A percentile compares a stretch with the other conserved stretches of the same genome.
Evolutionary conservation across 345 rosid species (phyloP).

Genomic region (Salix suchowensis): DNA sequence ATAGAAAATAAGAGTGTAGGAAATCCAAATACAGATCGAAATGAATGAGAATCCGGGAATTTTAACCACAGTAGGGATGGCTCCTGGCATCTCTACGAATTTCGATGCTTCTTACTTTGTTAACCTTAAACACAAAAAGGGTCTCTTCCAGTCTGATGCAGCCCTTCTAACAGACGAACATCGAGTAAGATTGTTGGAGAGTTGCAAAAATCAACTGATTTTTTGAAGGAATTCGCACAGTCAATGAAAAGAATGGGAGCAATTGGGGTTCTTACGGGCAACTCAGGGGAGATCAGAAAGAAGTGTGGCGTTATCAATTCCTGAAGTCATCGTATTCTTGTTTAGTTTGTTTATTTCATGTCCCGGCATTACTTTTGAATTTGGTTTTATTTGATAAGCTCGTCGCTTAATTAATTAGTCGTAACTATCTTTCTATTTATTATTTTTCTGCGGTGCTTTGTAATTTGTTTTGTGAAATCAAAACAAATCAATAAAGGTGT

Average conservation of each 20-base stretch:
- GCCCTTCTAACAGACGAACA: conserved; percentile 17
- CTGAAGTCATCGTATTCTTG: background rate
- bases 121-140: conserved; percentile 32
- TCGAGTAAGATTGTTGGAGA: background rate
- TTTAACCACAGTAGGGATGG: conserved; percentile 39
- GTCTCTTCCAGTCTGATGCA: conserved; percentile 47
- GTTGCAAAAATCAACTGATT: background rate
- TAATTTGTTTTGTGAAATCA: too few species aligned
- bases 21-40: too few species aligned
- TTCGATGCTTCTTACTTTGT: conserved; percentile 48
- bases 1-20: too few species aligned
- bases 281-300: background rate
- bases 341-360: background rate
- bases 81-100: conserved; percentile 32
- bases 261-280: background rate
- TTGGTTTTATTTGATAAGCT: background rate
- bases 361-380: background rate
- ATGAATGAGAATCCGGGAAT: too few species aligned
- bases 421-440: background rate
- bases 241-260: background rate
- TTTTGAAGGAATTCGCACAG: background rate
- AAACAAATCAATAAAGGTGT: too few species aligned
- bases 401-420: background rate
- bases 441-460: too few species aligned
- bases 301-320: background rate